Conservation (phyloP, 495 filamentous ascomycete species). For the Tuber aestivum region DNA sequence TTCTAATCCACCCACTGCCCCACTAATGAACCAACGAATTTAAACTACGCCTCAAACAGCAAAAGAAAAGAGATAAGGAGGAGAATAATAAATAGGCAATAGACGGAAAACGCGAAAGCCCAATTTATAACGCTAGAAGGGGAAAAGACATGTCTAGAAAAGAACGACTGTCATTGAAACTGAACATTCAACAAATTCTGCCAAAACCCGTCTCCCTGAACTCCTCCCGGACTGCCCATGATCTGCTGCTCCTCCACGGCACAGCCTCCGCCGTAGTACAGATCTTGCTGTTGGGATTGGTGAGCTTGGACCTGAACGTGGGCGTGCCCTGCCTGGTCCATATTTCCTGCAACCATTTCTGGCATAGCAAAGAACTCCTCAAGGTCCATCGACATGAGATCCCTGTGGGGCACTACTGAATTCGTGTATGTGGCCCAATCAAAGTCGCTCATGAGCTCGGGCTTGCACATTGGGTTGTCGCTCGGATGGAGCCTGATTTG, state of each 20-base stretch:
- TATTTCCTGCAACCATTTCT: constrained; percentile 19
- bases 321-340: constrained; percentile 7
- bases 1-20: neutral
- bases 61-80: neutral
- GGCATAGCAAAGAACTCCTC: constrained; percentile 34
- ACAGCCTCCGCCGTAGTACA: constrained; percentile 26
- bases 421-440: constrained; percentile 36
- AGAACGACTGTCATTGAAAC: constrained; percentile 23
- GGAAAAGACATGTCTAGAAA: neutral
- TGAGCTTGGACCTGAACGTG: constrained; percentile 16
- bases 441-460: constrained; percentile 35
- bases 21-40: neutral
- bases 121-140: neutral
- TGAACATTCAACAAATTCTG: constrained; percentile 42
- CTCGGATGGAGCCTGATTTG: constrained; percentile 17
- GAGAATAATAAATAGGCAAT: neutral
- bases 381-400: constrained; percentile 36
- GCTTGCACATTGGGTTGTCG: constrained; percentile 16
- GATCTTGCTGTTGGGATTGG: constrained; percentile 18
- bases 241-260: constrained; percentile 31
- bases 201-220: constrained; percentile 33
- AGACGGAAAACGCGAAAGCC: neutral
- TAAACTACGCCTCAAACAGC: neutral
- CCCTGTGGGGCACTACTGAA: constrained; percentile 29
- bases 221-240: constrained; percentile 19